Evolutionary conservation across 1,284 basidiomycete genomes (phyloP), one percentile per base, ranked within the genome.

Genomic region (Cutaneotrichosporon dermatis): DNA sequence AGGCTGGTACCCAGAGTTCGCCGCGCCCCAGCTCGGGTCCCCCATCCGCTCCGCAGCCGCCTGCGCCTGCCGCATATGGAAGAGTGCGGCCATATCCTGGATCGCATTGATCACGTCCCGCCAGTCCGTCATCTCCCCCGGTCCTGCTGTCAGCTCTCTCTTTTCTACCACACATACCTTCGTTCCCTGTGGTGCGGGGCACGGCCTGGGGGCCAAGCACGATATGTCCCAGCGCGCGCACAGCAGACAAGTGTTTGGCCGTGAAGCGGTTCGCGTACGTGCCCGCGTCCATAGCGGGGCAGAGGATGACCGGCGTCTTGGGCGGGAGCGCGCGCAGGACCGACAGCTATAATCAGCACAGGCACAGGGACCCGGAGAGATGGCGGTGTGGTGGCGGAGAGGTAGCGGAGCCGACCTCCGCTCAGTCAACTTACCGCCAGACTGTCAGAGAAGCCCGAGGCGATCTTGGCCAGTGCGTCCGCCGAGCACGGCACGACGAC

Each of bases 261-360:
- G 95, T 98, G 40, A 97, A 81, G 15, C 91, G 90, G 71, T 99
- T 92, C 63, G 89, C 84, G 72, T 90, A 97, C 93, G 97, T 98
- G 65, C 90, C 81, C 3, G 93, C 96, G 74, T 98, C 98, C 94
- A 98, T 98, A 0, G 95, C 93, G 3, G 95, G 95, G 70, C 94
- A 98, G 35, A 98, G 77, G 68, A 88, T 89, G 9, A 90, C 91
- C 2, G 88, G 88, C 0, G 89, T 95, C 2, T 82, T 82, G 0
- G 90, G 88, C 6, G 88, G 81, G 0, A 96, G 80, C 0, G 94
- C 94, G 13, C 94, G 87, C 57, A 98, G 83, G 6, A 97, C 80
- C 4, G 90, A 93, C 1, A 92, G 94, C 92, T 95, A 64, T 0
- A 9, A 41, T 54, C 45, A 60, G 65, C 49, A 10, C 40, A 37